phyloP scores from a whole-genome alignment of 768 basidiomycete genomes.

The Paxillus ammoniavirescens region DNA sequence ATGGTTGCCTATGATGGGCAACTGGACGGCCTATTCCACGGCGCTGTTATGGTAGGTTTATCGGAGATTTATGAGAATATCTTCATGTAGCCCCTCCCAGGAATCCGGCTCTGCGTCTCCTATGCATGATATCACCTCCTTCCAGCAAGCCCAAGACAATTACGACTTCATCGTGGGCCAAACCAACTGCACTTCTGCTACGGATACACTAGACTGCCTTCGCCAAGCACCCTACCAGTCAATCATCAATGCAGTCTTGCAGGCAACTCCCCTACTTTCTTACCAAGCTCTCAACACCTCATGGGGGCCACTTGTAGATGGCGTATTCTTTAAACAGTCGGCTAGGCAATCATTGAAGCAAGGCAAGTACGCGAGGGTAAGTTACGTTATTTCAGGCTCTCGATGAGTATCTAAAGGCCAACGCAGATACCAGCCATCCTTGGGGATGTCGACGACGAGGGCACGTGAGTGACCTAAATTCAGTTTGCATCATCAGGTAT shows the following conservation, averaged over 20 bases:
- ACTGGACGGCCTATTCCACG: conserved; percentile 14
- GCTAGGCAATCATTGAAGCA: conserved; percentile 28
- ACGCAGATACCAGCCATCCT: conserved; percentile 29
- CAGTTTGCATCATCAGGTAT: background rate
- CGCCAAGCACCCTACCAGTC: conserved; percentile 14
- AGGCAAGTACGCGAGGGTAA: conserved; percentile 32
- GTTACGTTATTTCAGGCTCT: background rate
- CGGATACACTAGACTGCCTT: conserved; percentile 15
- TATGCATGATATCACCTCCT: conserved; percentile 2
- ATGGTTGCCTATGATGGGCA: conserved; percentile 16
- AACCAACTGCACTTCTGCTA: conserved; percentile 10
- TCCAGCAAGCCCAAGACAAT: conserved; percentile 5
- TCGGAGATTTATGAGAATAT: background rate
- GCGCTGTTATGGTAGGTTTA: conserved; percentile 15
- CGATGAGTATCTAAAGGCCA: background rate
- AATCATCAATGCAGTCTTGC: conserved; percentile 7
- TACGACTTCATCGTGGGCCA: conserved; percentile 15
- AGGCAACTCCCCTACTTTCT: conserved; percentile 9
- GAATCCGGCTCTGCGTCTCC: conserved; percentile 13
- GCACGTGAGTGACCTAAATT: conserved; percentile 31
- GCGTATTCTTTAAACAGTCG: conserved; percentile 32
- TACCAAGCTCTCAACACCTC: conserved; percentile 11
- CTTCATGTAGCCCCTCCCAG: background rate
- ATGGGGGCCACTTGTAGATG: conserved; percentile 26
- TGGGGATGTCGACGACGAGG: conserved; percentile 40